Evolutionary conservation across 768 basidiomycete genomes (phyloP), one percentile per base, ranked within the genome.

Genomic region (Leccinum broughii): DNA sequence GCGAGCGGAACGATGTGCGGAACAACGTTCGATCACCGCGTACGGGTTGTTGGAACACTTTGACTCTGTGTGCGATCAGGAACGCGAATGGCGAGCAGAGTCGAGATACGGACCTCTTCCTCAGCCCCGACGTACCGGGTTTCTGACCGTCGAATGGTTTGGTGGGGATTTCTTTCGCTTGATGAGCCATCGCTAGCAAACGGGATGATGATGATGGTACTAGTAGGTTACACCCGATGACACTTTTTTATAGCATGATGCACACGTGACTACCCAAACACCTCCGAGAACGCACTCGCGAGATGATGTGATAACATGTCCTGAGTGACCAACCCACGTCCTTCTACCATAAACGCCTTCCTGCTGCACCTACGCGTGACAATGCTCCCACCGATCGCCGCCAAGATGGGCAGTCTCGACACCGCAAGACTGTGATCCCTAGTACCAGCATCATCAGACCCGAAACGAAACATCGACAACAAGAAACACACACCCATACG

Each of bases 11-110:
- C 20, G 17, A 41, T 61, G 28, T n/a, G 51, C 44, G 32, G 22
- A 35, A 35, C 56, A 37, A 56, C 53, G 64, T 64, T 64, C 69
- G 34, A 70, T 63, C 37, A 39, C 15, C 64, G 60, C 82, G 64
- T 67, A 93, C 94, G 85, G 92, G 83, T 75, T 98, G 93, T 78
- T 99, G 92, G 85, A 99, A 99, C 68, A 98, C 86, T 79, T 96
- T 98, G 75, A 98, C 97, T 70, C 93, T 95, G 72, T 41, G 22
- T 7, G 41, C 62, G 59, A 55, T 51, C 35, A 61, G 55, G 69
- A 62, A 74, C 64, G 37, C 59, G 24, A 30, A n/a, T 8, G 67
- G 67, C 57, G 67, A 64, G 64, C 60, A 65, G 64, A 55, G 59
- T 46, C 8, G 55, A 54, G 2, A 50, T 44, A 58, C 48, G 54